A percentile compares a stretch with the other conserved stretches of the same genome.
These are phyloP conservation scores for Pelagomonas calceolata DNA, from an alignment of 108 stramenopile genomes.

Conservation along the genomic window DNA sequence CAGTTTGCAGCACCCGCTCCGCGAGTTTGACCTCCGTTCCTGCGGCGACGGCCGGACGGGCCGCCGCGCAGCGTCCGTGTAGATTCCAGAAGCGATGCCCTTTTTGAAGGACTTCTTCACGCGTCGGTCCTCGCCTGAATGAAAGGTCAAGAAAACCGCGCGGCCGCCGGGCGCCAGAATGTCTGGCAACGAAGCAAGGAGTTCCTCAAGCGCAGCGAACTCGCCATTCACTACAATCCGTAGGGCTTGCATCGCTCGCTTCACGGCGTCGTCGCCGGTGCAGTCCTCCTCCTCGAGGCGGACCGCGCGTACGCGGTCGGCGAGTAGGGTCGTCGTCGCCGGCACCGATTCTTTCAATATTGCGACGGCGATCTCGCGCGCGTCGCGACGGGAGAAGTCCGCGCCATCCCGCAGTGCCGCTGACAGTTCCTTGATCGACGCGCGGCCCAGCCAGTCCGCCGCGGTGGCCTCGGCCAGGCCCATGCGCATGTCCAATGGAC, in stretches of 20 bases:
- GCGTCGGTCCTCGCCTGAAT: constrained; percentile 32
- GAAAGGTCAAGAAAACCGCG: constrained; percentile 33
- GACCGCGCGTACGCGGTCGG: constrained; percentile 36
- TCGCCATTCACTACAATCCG: constrained; percentile 40
- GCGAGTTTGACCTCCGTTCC: constrained; percentile 11
- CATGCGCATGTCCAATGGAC: constrained; percentile 45
- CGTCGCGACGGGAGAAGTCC: constrained; percentile 1
- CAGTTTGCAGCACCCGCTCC: constrained; percentile 15
- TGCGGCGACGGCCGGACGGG: constrained; percentile 11
- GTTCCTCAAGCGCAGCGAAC: constrained; percentile 13
- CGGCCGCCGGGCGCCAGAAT: constrained; percentile 24
- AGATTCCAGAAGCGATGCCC: neutral
- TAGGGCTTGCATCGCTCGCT: constrained; percentile 33
- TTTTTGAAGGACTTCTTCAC: constrained; percentile 27
- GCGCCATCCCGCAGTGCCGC: neutral
- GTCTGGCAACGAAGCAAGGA: constrained; percentile 11
- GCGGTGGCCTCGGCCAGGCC: constrained; percentile 1
- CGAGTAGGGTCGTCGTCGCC: constrained; percentile 8
- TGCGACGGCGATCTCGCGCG: constrained; percentile 3
- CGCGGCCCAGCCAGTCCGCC: neutral
- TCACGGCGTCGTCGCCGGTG: constrained; percentile 12
- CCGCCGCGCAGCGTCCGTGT: neutral
- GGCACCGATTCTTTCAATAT: too few species aligned
- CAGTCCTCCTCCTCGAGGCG: constrained; percentile 31
- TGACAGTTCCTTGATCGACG: constrained; percentile 2